phyloP scores from a whole-genome alignment of 2,329 filamentous ascomycete genomes.

The Ophiostoma piceae region DNA sequence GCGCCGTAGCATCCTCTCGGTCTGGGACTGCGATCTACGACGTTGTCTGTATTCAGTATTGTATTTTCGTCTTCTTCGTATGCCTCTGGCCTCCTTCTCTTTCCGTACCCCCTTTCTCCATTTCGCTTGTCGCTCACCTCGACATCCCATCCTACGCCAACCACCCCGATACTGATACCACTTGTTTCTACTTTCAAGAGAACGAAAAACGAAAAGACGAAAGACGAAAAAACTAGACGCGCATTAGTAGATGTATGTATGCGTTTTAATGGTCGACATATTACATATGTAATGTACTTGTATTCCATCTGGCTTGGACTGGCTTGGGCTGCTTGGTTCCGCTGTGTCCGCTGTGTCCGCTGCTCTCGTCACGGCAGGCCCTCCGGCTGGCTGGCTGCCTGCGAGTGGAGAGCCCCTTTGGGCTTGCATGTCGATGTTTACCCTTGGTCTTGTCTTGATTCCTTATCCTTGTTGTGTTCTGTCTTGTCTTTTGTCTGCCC shows the following conservation, averaged over 20 bases:
- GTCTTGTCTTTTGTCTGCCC: neutral
- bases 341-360: conserved; percentile 14
- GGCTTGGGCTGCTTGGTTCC: neutral
- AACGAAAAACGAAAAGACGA: neutral
- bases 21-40: conserved; percentile 8
- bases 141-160: neutral
- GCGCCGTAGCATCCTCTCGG: conserved; percentile 5
- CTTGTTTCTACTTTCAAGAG: no score
- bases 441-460: neutral
- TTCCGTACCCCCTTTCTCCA: neutral
- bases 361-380: conserved; percentile 3
- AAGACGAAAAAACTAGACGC: neutral
- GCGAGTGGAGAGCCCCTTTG: conserved; percentile 1
- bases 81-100: neutral
- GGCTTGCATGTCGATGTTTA: neutral
- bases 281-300: conserved; percentile 3
- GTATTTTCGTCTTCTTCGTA: neutral
- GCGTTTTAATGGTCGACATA: neutral
- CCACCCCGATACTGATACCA: neutral
- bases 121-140: conserved; percentile 9
- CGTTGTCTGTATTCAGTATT: neutral
- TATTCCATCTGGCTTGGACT: neutral
- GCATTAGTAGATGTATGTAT: conserved; percentile 12
- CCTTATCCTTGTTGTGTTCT: neutral
- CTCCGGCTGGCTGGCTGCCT: conserved; percentile 16